Base-by-base conservation (phyloP, 257 asterid species). In the Solanum chiquidenum region DNA sequence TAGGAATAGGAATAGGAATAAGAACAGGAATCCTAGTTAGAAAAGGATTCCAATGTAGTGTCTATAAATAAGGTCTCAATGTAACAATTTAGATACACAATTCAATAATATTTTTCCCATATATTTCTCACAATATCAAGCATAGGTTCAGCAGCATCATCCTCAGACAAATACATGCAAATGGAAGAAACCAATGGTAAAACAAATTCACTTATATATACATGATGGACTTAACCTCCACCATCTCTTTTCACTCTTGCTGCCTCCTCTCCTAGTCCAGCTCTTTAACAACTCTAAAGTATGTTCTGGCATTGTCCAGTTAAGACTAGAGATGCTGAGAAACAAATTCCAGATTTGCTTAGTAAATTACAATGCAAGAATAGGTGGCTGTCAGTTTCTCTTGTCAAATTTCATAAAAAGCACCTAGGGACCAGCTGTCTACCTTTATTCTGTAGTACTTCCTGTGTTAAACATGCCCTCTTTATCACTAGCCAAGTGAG, bases 171-270 rank as follows among this genome's bases (percentile, higher is more conserved):
- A 18, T 86, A 35, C 88, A 86, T 31, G 80, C 87, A 64, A 55
- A 69, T 75, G 46, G 84, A 73, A 86, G 88, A 77, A 86, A 72
- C 84, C 49, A 40, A 86, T 23, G 84, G 84, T 86, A 73, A 31
- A 23, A 33, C 49, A 33, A 34, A 2, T 85, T 85, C 29, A 60
- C 12, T 25, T 40, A 7, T 37, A 25, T 25, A 85, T 66, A 40
- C 20, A 66, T 55, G 64, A 55, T 55, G 77, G 16, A 85, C 62
- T 55, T 55, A 83, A 23, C 69, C 69, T 60, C 14, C 69, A 60
- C 29, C 29, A 60, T 60, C 69, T 60, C 69, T 10, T 60, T 4
- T 60, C 14, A 10, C 69, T 9, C 69, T 60, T 60, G 14, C 29
- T 60, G 69, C 29, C 27, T 1, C 29, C 29, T 60, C 69, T 60